Conservation (phyloP, 1,284 basidiomycete genomes). For the Rhodotorula sp. region DNA sequence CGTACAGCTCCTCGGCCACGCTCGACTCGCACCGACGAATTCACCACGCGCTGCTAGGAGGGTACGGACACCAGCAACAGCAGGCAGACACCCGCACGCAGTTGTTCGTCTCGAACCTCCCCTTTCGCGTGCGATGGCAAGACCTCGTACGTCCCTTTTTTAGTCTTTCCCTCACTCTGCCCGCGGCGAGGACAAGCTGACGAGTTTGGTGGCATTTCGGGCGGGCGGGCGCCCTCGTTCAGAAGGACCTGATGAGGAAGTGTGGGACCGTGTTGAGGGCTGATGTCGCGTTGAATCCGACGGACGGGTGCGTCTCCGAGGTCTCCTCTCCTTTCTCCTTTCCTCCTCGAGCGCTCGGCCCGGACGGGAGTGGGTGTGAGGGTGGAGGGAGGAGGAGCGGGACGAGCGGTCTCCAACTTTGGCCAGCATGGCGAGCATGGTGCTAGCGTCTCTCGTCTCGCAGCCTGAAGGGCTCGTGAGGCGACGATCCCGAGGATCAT, state of each 20-base stretch:
- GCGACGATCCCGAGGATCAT: too few species aligned
- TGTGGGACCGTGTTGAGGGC: slow-evolving; percentile 51
- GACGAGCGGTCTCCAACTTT: too few species aligned
- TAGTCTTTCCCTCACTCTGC: background rate
- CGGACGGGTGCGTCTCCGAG: slow-evolving; percentile 41
- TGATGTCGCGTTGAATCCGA: slow-evolving; percentile 49
- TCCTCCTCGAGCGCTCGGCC: too few species aligned
- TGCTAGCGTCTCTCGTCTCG: too few species aligned
- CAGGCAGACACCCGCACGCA: slow-evolving; percentile 76
- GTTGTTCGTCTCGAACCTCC: slow-evolving; percentile 47
- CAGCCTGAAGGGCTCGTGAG: too few species aligned
- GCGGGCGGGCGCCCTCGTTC: background rate
- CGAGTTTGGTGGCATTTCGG: background rate
- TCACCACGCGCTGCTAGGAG: background rate
- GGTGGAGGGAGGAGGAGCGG: too few species aligned
- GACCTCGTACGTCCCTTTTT: slow-evolving; percentile 41
- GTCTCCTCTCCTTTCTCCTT: background rate
- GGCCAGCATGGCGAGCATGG: too few species aligned
- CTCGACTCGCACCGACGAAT: background rate
- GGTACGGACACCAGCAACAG: slow-evolving; percentile 47
- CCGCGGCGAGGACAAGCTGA: slow-evolving; percentile 11
- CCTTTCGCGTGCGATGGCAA: slow-evolving; percentile 51
- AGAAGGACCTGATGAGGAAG: slow-evolving; percentile 50
- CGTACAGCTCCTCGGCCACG: background rate
- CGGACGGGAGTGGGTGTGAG: too few species aligned